Evolutionary conservation across 352 stramenopile species (phyloP).

Genomic region (Detonula confervacea): DNA sequence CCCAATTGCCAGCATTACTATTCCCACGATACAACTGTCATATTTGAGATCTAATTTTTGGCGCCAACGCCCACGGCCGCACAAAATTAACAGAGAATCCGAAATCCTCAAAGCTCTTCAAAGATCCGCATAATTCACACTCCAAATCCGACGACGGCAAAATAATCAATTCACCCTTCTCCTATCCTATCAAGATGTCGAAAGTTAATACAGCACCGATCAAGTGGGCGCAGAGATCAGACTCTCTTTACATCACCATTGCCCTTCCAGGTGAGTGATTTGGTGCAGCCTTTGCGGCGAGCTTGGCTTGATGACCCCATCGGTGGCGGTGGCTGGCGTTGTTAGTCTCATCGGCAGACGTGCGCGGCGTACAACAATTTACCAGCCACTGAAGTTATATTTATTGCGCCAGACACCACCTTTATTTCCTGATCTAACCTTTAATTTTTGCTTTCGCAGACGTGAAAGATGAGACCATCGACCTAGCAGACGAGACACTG

Average conservation of each 20-base stretch:
- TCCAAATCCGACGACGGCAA: not conserved
- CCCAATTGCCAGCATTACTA: too few relatives aligned
- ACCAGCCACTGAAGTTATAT: too few relatives aligned
- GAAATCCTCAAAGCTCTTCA: not conserved
- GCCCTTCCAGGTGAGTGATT: conserved; percentile 88
- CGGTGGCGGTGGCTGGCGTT: not conserved
- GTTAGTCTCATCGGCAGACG: not conserved
- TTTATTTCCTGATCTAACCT: not conserved
- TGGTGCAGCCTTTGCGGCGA: not conserved
- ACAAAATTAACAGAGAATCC: not conserved
- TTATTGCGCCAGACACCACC: too few relatives aligned
- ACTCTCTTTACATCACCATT: conserved; percentile 96
- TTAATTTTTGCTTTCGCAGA: conserved; percentile 47
- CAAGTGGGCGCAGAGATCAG: conserved; percentile 95
- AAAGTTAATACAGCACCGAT: conserved; percentile 62
- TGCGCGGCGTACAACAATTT: not conserved
- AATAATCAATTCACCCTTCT: not conserved
- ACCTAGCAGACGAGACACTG: conserved; percentile 73
- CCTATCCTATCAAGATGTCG: conserved; percentile 24
- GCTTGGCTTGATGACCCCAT: not conserved
- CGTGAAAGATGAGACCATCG: conserved; percentile 82
- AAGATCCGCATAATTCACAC: not conserved
- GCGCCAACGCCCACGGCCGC: not conserved
- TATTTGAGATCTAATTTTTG: too few relatives aligned
- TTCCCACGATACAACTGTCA: too few relatives aligned